Conservation (phyloP, 345 rosid genomes). For the Psidium guajava region DNA sequence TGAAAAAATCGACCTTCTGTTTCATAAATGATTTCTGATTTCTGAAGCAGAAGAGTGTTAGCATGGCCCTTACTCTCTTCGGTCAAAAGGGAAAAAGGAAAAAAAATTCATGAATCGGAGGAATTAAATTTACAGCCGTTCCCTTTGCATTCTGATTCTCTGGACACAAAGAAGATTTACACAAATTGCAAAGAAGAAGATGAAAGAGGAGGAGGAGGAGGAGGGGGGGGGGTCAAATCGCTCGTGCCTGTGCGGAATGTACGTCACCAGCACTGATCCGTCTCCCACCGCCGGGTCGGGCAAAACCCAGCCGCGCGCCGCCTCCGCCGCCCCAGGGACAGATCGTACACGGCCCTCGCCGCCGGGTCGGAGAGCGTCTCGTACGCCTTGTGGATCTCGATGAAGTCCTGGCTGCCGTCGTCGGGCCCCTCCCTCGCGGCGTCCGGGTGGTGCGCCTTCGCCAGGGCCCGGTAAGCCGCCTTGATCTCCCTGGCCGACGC, state of each 20-base stretch:
- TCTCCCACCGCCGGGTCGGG: constrained; percentile 13
- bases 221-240: background rate
- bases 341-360: constrained; percentile 13
- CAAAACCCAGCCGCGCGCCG: background rate
- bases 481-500: constrained; percentile 59
- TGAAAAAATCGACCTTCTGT: too few relatives aligned
- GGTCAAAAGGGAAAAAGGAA: too few relatives aligned
- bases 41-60: too few relatives aligned
- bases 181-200: too few relatives aligned
- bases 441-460: constrained; percentile 14
- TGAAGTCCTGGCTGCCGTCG: constrained; percentile 8
- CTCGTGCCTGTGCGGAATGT: background rate
- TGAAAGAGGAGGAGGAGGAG: too few relatives aligned
- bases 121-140: too few relatives aligned
- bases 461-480: constrained; percentile 49
- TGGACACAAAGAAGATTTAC: too few relatives aligned
- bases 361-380: constrained; percentile 18
- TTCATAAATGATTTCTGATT: too few relatives aligned
- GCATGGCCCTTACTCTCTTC: too few relatives aligned
- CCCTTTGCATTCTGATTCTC: too few relatives aligned
- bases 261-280: constrained; percentile 20
- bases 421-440: background rate
- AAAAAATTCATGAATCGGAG: too few relatives aligned
- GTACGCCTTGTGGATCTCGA: constrained; percentile 18
- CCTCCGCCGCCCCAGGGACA: background rate